These are phyloP conservation scores for Phialemoniopsis sp. DNA, from an alignment of 2,329 filamentous ascomycete genomes.

Conservation along the genomic window DNA sequence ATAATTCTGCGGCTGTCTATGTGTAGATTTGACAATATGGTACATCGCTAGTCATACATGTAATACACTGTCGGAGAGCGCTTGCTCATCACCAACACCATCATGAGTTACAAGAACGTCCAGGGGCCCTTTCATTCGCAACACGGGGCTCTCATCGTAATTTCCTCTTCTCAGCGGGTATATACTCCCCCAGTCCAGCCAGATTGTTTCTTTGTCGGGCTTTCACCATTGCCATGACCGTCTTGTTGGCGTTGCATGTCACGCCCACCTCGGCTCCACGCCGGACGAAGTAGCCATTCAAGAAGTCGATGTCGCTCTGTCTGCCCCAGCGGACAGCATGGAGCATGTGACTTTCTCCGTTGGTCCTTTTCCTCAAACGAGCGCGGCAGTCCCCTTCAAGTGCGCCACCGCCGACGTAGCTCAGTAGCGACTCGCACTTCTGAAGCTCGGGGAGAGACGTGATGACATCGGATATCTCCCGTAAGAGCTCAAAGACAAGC, in stretches of 20 bases:
- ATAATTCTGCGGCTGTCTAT: too few relatives aligned
- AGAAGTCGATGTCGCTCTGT: constrained; percentile 73
- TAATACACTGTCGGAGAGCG: too few relatives aligned
- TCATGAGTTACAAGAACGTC: too few relatives aligned
- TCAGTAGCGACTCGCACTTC: constrained; percentile 50
- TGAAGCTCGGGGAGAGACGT: constrained; percentile 69
- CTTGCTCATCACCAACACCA: too few relatives aligned
- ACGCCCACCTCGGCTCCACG: constrained; percentile 70
- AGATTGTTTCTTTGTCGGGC: constrained; percentile 49
- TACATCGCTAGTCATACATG: too few relatives aligned
- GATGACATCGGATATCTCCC: constrained; percentile 72
- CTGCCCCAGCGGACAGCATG: constrained; percentile 57
- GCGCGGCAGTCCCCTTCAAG: constrained; percentile 59
- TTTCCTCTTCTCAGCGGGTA: constrained; percentile 1
- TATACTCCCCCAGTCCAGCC: not conserved
- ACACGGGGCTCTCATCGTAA: too few relatives aligned
- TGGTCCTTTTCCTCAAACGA: constrained; percentile 42
- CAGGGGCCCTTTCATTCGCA: too few relatives aligned
- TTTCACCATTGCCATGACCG: constrained; percentile 69
- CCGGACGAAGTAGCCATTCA: constrained; percentile 83
- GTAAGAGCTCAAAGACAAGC: constrained; percentile 66
- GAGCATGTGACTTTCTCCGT: constrained; percentile 59
- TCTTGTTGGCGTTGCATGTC: constrained; percentile 66
- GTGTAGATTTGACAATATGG: too few relatives aligned
- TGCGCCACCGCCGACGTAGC: constrained; percentile 53